Base-by-base conservation (phyloP, 2,329 filamentous ascomycete genomes). In the Fusarium domesticum region DNA sequence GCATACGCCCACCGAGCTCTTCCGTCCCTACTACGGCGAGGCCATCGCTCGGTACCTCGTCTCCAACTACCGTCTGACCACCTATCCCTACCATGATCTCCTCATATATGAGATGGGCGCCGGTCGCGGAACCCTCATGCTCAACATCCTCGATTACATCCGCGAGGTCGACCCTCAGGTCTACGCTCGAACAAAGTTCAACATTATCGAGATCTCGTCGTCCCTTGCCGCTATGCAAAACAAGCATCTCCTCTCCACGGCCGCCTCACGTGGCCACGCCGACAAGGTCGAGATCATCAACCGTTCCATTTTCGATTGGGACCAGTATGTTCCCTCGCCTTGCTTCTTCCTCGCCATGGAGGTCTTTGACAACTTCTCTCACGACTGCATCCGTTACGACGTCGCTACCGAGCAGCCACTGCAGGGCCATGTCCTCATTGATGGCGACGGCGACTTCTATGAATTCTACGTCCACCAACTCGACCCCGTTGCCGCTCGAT, bases 31-130 rank as follows among this genome's bases (percentile, higher is more conserved):
- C 70, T 98, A 98, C 66, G 95, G 92, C 63, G 91, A 98, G 74
- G 89, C 93, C 25, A 89, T 98, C 56, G 93, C 92, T n/a, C 85
- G 92, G 16, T 96, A 97, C 67, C 81, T 98, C 35, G 84, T 97
- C 56, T 85, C 89, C 56, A 96, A 98, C 72, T 98, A 98, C 77
- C 90, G 93, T 65, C 81, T 96, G 64, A 89, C 88, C 35, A 81
- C 89, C 43, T 97, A 93, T 65, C 93, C 93, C 3, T 96, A 97
- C 73, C 85, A 96, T 69, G 93, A 98, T 69, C 80, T 98, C 40
- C 88, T 95, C 59, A 95, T 98, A 66, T 98, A 96, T 77, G 93
- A 98, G 67, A 95, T 98, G 87, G 93, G 93, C 40, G 93, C 93
- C 31, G 93, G 93, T 59, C 92, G 96, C 60, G 93, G 93, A 51